Evolutionary conservation across 495 filamentous ascomycete species (phyloP).

Genomic region (Cladorrhinum samala): DNA sequence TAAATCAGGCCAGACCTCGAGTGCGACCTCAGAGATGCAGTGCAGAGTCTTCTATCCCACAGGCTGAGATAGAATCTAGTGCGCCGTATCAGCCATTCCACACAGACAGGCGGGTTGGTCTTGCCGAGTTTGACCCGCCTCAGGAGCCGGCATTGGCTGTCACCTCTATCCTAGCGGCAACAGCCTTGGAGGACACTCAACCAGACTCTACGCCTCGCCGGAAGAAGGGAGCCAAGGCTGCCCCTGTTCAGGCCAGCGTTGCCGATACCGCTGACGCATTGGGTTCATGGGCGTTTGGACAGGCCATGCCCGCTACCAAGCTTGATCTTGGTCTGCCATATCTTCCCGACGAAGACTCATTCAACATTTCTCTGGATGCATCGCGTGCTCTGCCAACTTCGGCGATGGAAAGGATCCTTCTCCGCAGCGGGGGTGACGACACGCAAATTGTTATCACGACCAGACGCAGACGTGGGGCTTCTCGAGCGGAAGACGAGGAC

Average conservation of each 20-base stretch:
- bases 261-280: not conserved
- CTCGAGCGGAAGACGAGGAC: slow-evolving; percentile 51
- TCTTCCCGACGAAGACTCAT: slow-evolving; percentile 50
- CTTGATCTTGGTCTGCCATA: slow-evolving; percentile 52
- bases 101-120: slow-evolving; percentile 69
- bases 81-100: slow-evolving; percentile 88
- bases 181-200: slow-evolving; percentile 24
- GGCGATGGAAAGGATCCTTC: slow-evolving; percentile 49
- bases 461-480: slow-evolving; percentile 55
- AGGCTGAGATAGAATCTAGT: slow-evolving; percentile 89
- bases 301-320: slow-evolving; percentile 52
- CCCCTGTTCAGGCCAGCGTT: not conserved
- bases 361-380: slow-evolving; percentile 43
- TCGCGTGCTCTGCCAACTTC: slow-evolving; percentile 47
- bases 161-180: slow-evolving; percentile 25
- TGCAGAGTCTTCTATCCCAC: slow-evolving; percentile 57
- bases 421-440: slow-evolving; percentile 58
- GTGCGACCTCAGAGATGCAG: slow-evolving; percentile 25
- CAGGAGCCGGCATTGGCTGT: slow-evolving; percentile 20
- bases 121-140: slow-evolving; percentile 44
- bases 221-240: slow-evolving; percentile 16
- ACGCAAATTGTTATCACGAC: slow-evolving; percentile 80
- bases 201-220: slow-evolving; percentile 7
- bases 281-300: slow-evolving; percentile 65
- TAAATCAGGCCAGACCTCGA: slow-evolving; percentile 27